Evolutionary conservation across 768 basidiomycete genomes (phyloP).

Genomic region (Mycena galericulata): DNA sequence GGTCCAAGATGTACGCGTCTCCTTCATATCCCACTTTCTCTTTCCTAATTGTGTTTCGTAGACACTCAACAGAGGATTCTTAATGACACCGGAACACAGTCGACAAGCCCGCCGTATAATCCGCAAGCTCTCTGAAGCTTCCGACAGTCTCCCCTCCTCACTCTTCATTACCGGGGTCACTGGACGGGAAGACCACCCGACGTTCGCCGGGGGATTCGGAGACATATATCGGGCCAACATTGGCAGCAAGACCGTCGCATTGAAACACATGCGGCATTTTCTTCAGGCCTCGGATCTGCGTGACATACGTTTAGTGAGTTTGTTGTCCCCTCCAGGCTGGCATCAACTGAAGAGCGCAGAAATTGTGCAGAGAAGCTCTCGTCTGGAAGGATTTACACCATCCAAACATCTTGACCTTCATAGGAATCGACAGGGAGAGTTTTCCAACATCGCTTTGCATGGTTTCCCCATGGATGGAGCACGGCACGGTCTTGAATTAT

Average conservation of each 20-base stretch:
- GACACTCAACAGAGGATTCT: slow-evolving; percentile 12
- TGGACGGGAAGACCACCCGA: slow-evolving; percentile 22
- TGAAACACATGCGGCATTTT: slow-evolving; percentile 14
- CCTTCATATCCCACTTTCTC: not conserved
- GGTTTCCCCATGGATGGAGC: no score
- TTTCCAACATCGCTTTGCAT: no score
- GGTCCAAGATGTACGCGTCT: slow-evolving; percentile 7
- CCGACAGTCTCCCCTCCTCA: slow-evolving; percentile 31
- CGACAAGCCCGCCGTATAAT: slow-evolving; percentile 27
- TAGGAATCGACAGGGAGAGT: no score
- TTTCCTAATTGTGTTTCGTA: not conserved
- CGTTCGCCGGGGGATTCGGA: slow-evolving; percentile 35
- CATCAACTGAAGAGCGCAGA: no score
- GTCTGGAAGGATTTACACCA: no score
- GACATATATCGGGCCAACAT: slow-evolving; percentile 35
- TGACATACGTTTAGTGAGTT: slow-evolving; percentile 12
- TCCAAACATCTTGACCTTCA: no score
- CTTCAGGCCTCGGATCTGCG: slow-evolving; percentile 1
- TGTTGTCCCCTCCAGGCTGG: no score
- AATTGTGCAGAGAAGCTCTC: no score
- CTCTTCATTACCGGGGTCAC: slow-evolving; percentile 31
- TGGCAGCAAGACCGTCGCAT: not conserved
- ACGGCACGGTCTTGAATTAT: slow-evolving; percentile 41
- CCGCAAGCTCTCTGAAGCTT: slow-evolving; percentile 30
- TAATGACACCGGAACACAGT: not conserved